Percentiles rank a stretch among this genome's conserved stretches.
Conservation (phyloP, 2,329 filamentous ascomycete species). For the Calonectria ilicicola region DNA sequence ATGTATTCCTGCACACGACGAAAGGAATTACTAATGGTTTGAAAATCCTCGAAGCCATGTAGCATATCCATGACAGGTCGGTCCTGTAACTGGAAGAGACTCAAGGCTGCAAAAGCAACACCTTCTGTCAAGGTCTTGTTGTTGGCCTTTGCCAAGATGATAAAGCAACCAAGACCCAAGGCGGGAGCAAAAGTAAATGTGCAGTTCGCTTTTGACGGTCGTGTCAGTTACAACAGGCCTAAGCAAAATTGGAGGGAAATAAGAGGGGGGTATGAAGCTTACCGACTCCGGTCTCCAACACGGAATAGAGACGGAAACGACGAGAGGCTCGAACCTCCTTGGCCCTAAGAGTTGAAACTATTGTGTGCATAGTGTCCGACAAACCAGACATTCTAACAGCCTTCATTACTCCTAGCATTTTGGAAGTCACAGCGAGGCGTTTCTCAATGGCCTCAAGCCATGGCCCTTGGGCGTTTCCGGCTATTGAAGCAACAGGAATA, state of each 20-base stretch:
- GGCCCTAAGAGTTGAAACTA: constrained; percentile 21
- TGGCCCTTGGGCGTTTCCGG: constrained; percentile 25
- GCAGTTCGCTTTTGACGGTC: not conserved
- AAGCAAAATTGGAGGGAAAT: not conserved
- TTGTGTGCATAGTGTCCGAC: constrained; percentile 25
- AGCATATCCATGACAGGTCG: not conserved
- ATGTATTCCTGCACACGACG: not conserved
- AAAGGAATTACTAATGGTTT: not conserved
- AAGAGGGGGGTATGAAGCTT: not conserved
- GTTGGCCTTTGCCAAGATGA: not conserved
- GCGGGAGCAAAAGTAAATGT: not conserved
- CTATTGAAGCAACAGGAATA: constrained; percentile 33
- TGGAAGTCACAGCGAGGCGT: constrained; percentile 42
- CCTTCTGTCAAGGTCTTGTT: not conserved
- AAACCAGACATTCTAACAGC: constrained; percentile 49
- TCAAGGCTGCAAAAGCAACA: not conserved
- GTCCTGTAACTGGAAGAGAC: not conserved
- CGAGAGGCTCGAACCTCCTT: not conserved
- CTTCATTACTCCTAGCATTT: constrained; percentile 46
- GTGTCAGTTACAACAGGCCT: not conserved
- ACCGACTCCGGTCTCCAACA: constrained; percentile 28
- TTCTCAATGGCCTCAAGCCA: constrained; percentile 46
- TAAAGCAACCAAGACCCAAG: not conserved
- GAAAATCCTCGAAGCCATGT: not conserved
- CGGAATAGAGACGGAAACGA: constrained; percentile 28